phyloP scores from a whole-genome alignment of 2,329 filamentous ascomycete species.

The Colletotrichum sp. region DNA sequence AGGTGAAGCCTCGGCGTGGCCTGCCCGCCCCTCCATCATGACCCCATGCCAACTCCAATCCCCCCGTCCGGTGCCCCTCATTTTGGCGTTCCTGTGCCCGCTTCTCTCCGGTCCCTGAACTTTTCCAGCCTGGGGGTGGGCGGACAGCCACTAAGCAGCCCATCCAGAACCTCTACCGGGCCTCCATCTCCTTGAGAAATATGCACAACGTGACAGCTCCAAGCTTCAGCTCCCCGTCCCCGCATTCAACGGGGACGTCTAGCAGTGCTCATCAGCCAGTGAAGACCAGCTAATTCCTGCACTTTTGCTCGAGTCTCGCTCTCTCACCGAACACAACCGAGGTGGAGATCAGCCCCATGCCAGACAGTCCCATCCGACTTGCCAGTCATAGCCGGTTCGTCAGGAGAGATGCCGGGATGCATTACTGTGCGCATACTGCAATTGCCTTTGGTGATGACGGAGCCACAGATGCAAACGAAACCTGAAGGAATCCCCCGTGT shows the following conservation, averaged over 20 bases:
- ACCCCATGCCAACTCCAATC: constrained; percentile 7
- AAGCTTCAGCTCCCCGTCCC: background rate
- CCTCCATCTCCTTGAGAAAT: background rate
- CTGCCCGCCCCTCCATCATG: constrained; percentile 5
- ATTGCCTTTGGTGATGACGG: background rate
- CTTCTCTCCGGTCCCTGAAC: constrained; percentile 16
- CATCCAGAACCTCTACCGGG: background rate
- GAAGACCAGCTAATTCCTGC: background rate
- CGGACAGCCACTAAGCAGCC: background rate
- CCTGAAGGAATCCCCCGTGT: background rate
- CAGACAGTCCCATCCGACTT: background rate
- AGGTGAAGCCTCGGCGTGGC: background rate
- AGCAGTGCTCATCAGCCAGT: background rate
- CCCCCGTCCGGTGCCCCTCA: constrained; percentile 15
- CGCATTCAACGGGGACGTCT: constrained; percentile 10
- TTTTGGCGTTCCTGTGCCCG: constrained; percentile 15
- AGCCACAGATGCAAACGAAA: background rate
- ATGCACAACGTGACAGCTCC: background rate
- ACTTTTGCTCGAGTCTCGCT: background rate
- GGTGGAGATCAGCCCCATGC: constrained; percentile 11
- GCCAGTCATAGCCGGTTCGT: constrained; percentile 15
- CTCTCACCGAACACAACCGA: constrained; percentile 20
- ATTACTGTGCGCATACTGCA: background rate
- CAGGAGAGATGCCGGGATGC: background rate
- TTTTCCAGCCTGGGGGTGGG: background rate